These are phyloP conservation scores for Scheffersomyces amazonensis DNA, from an alignment of 805 yeast species.

Conservation along the genomic window DNA sequence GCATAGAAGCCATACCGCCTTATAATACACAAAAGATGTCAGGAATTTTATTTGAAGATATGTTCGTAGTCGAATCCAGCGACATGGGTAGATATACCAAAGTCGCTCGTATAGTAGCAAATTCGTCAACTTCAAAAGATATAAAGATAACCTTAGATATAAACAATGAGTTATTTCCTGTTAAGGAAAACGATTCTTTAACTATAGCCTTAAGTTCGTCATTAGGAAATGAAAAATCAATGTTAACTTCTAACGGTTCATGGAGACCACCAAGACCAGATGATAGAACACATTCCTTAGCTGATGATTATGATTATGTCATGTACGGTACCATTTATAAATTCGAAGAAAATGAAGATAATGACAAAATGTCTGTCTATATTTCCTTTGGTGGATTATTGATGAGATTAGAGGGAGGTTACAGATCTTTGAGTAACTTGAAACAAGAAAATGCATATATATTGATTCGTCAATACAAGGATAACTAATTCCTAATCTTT, in stretches of 20 bases:
- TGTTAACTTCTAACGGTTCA: slow-evolving; percentile 53
- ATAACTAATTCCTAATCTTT: slow-evolving; percentile 21
- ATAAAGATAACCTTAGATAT: slow-evolving; percentile 84
- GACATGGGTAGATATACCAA: slow-evolving; percentile 91
- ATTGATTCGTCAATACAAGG: slow-evolving; percentile 71
- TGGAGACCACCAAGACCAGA: slow-evolving; percentile 85
- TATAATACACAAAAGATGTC: slow-evolving; percentile 39
- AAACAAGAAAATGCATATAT: slow-evolving; percentile 94
- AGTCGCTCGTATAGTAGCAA: slow-evolving; percentile 84
- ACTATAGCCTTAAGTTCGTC: slow-evolving; percentile 85
- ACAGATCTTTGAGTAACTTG: slow-evolving; percentile 80
- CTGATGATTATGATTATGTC: slow-evolving; percentile 96
- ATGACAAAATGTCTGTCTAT: slow-evolving; percentile 78
- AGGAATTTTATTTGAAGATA: slow-evolving; percentile 85
- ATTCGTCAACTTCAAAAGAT: slow-evolving; percentile 77
- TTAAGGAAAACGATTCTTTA: slow-evolving; percentile 67
- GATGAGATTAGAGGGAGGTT: slow-evolving; percentile 92
- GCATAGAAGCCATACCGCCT: too few species aligned
- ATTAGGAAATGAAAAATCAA: slow-evolving; percentile 47
- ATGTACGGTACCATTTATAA: slow-evolving; percentile 98
- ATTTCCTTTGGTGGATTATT: slow-evolving; percentile 95
- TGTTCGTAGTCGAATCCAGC: slow-evolving; percentile 78
- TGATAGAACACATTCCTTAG: slow-evolving; percentile 65
- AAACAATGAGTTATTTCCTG: slow-evolving; percentile 90
- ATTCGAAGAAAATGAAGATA: slow-evolving; percentile 76